These are phyloP conservation scores for Phytophthora palmivora DNA, from an alignment of 352 stramenopile species.

Conservation along the genomic window DNA sequence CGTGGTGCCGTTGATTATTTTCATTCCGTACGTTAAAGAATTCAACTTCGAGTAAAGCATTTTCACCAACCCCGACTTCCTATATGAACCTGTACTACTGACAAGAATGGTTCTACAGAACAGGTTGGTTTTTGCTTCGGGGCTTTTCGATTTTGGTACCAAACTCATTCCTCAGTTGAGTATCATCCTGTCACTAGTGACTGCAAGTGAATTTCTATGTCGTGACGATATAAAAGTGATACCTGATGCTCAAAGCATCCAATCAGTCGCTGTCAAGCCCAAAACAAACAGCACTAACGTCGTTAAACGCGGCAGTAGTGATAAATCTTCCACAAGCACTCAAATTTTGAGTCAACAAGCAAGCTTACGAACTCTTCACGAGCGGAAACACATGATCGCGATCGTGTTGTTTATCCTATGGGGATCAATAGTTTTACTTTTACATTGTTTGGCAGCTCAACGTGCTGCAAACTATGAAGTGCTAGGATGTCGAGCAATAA, in stretches of 20 bases:
- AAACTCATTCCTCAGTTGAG: constrained; percentile 30
- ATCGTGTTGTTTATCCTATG: constrained; percentile 23
- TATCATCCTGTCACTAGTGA: constrained; percentile 19
- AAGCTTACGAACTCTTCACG: background rate
- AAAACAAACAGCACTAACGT: background rate
- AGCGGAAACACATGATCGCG: constrained; percentile 14
- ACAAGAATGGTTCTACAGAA: constrained; percentile 13
- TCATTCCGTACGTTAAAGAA: constrained; percentile 20
- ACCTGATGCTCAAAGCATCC: background rate
- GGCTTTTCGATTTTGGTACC: constrained; percentile 16
- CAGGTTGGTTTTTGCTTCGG: constrained; percentile 17
- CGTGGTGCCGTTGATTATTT: constrained; percentile 22
- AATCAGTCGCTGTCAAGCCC: too few relatives aligned
- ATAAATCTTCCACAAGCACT: background rate
- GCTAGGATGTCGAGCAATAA: constrained; percentile 14
- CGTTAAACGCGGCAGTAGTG: background rate
- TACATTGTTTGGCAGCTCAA: constrained; percentile 16
- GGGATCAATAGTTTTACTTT: constrained; percentile 15
- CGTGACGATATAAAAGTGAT: constrained; percentile 6
- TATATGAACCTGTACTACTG: constrained; percentile 1
- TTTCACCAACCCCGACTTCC: constrained; percentile 11
- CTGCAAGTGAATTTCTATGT: constrained; percentile 11
- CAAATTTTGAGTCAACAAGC: background rate
- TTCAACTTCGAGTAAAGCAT: constrained; percentile 21
- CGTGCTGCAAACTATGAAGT: constrained; percentile 20